These are phyloP conservation scores for Elaeis oleifera DNA, from an alignment of 202 grass and related monocot species.

Conservation along the genomic window DNA sequence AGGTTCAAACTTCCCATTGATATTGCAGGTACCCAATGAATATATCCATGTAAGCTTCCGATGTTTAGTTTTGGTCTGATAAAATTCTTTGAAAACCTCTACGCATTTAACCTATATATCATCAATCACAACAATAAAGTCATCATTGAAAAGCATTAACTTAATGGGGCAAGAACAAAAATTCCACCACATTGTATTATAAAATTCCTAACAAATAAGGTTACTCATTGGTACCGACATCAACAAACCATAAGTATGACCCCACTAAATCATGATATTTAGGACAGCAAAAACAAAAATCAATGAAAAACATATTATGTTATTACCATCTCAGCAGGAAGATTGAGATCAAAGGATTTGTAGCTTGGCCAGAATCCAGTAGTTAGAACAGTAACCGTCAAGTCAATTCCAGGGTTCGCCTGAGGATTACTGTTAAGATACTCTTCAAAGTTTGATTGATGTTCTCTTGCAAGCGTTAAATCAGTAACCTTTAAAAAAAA, in stretches of 20 bases:
- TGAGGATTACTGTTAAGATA: slow-evolving; percentile 15
- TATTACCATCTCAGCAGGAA: too few species aligned
- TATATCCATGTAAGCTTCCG: slow-evolving; percentile 99
- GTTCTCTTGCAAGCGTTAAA: slow-evolving; percentile 19
- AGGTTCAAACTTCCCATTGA: slow-evolving; percentile 70
- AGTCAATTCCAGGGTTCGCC: slow-evolving; percentile 16
- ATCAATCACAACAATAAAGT: background rate
- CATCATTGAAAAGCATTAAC: too few species aligned
- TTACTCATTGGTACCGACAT: too few species aligned
- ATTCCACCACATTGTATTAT: too few species aligned
- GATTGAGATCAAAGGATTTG: too few species aligned
- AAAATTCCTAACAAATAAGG: too few species aligned
- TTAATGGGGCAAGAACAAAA: too few species aligned
- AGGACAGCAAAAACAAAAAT: background rate
- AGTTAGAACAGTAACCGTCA: slow-evolving; percentile 15
- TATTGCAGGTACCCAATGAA: slow-evolving; percentile 94
- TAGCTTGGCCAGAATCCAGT: slow-evolving; percentile 15
- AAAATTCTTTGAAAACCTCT: slow-evolving; percentile 95
- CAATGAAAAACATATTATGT: background rate
- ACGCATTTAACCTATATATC: slow-evolving; percentile 76
- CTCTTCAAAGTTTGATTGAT: slow-evolving; percentile 1
- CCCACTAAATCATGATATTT: background rate
- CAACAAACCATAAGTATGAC: too few species aligned
- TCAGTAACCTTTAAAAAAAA: slow-evolving; percentile 13
- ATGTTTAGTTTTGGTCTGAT: slow-evolving; percentile 86